Percentiles rank a stretch among this genome's conserved stretches.
Conservation (phyloP, 441 rosid species). For the Codiaeum variegatum region DNA sequence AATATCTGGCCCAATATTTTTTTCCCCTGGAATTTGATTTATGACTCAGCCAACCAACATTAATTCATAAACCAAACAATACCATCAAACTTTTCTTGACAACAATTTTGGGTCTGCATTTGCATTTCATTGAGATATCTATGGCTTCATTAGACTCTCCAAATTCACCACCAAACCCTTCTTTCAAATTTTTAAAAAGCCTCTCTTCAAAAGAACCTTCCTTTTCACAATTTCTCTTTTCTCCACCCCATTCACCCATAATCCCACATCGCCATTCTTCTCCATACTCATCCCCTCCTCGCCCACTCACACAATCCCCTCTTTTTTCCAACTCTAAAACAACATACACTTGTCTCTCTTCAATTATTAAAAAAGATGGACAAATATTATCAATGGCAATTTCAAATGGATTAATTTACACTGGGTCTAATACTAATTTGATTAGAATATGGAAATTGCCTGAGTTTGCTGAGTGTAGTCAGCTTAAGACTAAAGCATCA, state of each 20-base stretch:
- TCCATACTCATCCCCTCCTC: conserved; percentile 29
- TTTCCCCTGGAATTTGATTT: neutral
- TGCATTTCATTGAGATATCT: conserved; percentile 8
- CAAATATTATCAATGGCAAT: conserved; percentile 41
- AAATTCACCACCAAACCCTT: conserved; percentile 31
- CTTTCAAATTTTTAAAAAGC: conserved; percentile 31
- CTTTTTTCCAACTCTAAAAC: conserved; percentile 18
- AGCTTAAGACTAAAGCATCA: conserved; percentile 36
- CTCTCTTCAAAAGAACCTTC: conserved; percentile 34
- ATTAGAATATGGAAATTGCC: conserved; percentile 51
- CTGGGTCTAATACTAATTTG: conserved; percentile 40
- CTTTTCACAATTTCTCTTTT: conserved; percentile 24
- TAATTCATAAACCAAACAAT: neutral
- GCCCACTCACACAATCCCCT: conserved; percentile 9
- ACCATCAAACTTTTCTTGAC: neutral
- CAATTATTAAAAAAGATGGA: conserved; percentile 45
- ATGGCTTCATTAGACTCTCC: conserved; percentile 34
- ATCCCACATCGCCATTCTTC: conserved; percentile 24
- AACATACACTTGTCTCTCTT: conserved; percentile 36
- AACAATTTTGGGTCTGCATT: neutral
- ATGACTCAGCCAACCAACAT: neutral
- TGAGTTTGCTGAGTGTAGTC: conserved; percentile 43
- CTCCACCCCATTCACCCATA: conserved; percentile 33
- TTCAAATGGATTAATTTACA: conserved; percentile 33
- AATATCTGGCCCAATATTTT: neutral